phyloP scores from a whole-genome alignment of 2,329 filamentous ascomycete genomes.

The Talaromyces sp. region DNA sequence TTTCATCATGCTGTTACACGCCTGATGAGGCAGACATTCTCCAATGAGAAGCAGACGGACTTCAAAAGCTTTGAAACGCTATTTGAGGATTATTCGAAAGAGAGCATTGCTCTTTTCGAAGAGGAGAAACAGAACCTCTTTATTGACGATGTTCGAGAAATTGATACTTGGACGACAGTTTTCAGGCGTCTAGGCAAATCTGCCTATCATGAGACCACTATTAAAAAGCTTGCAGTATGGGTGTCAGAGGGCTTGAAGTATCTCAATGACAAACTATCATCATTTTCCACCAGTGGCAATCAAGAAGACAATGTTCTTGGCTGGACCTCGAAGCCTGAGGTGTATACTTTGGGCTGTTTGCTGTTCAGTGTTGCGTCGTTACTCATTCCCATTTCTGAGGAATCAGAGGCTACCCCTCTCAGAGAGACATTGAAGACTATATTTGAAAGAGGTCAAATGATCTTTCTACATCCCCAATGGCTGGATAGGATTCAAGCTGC shows the following conservation, averaged over 20 bases:
- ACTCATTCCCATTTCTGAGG: conserved; percentile 24
- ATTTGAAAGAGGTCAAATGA: conserved; percentile 19
- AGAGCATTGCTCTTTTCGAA: conserved; percentile 60
- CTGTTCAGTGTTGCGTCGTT: conserved; percentile 35
- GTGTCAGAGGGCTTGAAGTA: conserved; percentile 28
- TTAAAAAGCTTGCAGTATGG: conserved; percentile 27
- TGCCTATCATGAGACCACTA: conserved; percentile 21
- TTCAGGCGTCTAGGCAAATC: conserved; percentile 34
- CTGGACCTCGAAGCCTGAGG: conserved; percentile 63
- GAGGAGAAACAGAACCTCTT: conserved; percentile 95
- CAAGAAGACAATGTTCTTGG: conserved; percentile 63
- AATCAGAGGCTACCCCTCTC: conserved; percentile 12
- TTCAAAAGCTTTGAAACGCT: conserved; percentile 28
- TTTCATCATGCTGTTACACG: conserved; percentile 34
- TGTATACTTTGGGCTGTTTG: conserved; percentile 50
- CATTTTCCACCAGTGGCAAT: conserved; percentile 9
- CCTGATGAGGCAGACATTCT: conserved; percentile 22
- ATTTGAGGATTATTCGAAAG: conserved; percentile 27
- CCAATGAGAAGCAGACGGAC: conserved; percentile 10
- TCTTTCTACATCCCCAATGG: conserved; percentile 31
- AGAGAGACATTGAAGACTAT: conserved; percentile 23
- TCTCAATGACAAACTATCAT: conserved; percentile 18
- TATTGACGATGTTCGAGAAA: conserved; percentile 73
- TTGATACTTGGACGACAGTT: conserved; percentile 59
- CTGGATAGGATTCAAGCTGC: conserved; percentile 23